Conservation (phyloP, 495 filamentous ascomycete species). For the Lepraria neglecta region DNA sequence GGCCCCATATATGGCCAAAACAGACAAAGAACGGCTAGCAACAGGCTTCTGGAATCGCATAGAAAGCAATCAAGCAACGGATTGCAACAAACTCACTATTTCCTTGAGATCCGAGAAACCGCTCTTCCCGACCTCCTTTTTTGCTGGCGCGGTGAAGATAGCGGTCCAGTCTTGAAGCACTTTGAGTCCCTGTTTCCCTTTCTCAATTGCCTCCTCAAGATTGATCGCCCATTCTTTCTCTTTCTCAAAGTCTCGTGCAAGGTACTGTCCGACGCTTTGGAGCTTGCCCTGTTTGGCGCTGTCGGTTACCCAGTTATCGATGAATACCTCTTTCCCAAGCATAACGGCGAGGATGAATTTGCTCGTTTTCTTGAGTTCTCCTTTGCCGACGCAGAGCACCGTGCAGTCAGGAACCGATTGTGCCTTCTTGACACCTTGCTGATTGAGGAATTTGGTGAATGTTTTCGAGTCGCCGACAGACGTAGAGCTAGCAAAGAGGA, state of each 20-base stretch:
- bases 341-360: slow-evolving; percentile 36
- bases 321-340: slow-evolving; percentile 35
- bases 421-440: slow-evolving; percentile 29
- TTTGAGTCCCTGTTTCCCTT: slow-evolving; percentile 24
- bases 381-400: slow-evolving; percentile 34
- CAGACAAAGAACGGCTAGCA: too few species aligned
- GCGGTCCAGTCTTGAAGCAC: slow-evolving; percentile 30
- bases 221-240: slow-evolving; percentile 36
- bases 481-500: slow-evolving; percentile 26
- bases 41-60: too few species aligned
- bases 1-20: too few species aligned
- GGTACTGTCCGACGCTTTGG: slow-evolving; percentile 28
- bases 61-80: too few species aligned
- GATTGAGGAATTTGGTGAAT: slow-evolving; percentile 31
- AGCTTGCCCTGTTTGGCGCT: slow-evolving; percentile 27
- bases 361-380: slow-evolving; percentile 35
- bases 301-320: slow-evolving; percentile 36
- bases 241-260: slow-evolving; percentile 26
- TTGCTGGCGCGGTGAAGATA: slow-evolving; percentile 34
- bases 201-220: slow-evolving; percentile 27
- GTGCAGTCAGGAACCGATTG: slow-evolving; percentile 28
- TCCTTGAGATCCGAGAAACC: slow-evolving; percentile 33
- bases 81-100: too few species aligned
- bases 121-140: slow-evolving; percentile 29
- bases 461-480: slow-evolving; percentile 15